Percentiles rank a stretch among this genome's conserved stretches.
Conservation (phyloP, 306 rosid genomes). For the Cicer arietinum region DNA sequence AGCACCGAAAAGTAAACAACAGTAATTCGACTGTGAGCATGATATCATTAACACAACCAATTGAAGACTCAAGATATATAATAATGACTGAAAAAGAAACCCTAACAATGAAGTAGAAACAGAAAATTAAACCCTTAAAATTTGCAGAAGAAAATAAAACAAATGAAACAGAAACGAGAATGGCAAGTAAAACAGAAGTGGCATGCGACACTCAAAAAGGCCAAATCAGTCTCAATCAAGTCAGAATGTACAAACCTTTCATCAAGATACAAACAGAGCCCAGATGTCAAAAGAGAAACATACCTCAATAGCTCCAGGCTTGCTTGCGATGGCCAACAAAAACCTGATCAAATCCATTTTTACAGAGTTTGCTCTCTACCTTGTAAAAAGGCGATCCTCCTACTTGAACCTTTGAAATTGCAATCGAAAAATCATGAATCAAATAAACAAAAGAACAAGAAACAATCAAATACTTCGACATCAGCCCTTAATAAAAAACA, state of each 20-base stretch:
- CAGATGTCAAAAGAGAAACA: conserved; percentile 18
- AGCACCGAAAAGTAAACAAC: background rate
- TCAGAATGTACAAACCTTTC: background rate
- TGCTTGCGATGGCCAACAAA: conserved; percentile 96
- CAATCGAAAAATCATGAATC: conserved; percentile 1
- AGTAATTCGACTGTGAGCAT: background rate
- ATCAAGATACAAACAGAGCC: background rate
- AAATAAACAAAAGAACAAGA: background rate
- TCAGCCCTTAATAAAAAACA: too few species aligned
- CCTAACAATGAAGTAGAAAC: too few species aligned
- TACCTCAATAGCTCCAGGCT: conserved; percentile 76
- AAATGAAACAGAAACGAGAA: too few species aligned
- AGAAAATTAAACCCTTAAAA: too few species aligned
- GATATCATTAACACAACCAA: background rate
- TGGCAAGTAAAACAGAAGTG: too few species aligned
- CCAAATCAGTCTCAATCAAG: background rate
- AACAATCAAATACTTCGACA: background rate
- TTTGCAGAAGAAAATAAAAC: too few species aligned
- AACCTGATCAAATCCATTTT: conserved; percentile 99
- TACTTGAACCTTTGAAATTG: conserved; percentile 72
- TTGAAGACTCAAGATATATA: background rate
- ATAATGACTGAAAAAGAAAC: background rate
- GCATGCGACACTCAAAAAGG: background rate
- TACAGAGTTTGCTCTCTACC: conserved; percentile 89
- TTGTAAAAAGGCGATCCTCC: conserved; percentile 91